Evolutionary conservation across 208 protist genomes (phyloP).

Genomic region (Leishmania mexicana): DNA sequence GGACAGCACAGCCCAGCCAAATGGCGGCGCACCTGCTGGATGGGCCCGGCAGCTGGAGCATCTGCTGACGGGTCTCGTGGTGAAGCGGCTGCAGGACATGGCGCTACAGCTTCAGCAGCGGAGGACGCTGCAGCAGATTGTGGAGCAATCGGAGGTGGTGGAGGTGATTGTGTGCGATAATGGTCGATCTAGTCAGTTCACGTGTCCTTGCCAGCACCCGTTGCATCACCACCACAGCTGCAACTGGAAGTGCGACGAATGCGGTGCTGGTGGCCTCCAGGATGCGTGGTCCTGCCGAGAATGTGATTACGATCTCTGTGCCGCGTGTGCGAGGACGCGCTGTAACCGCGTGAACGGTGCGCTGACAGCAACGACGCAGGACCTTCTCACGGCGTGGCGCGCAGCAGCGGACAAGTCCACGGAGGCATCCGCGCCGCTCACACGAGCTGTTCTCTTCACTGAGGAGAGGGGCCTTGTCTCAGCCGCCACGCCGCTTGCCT

Average conservation of each 20-base stretch:
- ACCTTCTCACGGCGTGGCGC: conserved; percentile 43
- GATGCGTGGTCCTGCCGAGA: conserved; percentile 67
- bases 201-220: conserved; percentile 56
- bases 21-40: neutral
- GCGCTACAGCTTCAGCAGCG: conserved; percentile 8
- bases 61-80: conserved; percentile 13
- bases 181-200: conserved; percentile 3
- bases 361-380: conserved; percentile 54
- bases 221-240: conserved; percentile 70
- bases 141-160: conserved; percentile 25
- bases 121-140: conserved; percentile 19
- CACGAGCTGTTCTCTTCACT: conserved; percentile 35
- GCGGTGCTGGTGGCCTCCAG: conserved; percentile 37
- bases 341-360: conserved; percentile 52
- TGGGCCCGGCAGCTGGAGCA: conserved; percentile 26
- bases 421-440: neutral
- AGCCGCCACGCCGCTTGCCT: conserved; percentile 14
- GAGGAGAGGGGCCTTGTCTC: conserved; percentile 35
- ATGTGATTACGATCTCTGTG: conserved; percentile 88
- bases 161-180: conserved; percentile 19
- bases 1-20: neutral
- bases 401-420: neutral
- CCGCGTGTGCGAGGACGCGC: conserved; percentile 43
- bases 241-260: conserved; percentile 80
- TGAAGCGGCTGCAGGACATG: conserved; percentile 26